Evolutionary conservation across 345 rosid genomes (phyloP).

Genomic region (Clausena lansium): DNA sequence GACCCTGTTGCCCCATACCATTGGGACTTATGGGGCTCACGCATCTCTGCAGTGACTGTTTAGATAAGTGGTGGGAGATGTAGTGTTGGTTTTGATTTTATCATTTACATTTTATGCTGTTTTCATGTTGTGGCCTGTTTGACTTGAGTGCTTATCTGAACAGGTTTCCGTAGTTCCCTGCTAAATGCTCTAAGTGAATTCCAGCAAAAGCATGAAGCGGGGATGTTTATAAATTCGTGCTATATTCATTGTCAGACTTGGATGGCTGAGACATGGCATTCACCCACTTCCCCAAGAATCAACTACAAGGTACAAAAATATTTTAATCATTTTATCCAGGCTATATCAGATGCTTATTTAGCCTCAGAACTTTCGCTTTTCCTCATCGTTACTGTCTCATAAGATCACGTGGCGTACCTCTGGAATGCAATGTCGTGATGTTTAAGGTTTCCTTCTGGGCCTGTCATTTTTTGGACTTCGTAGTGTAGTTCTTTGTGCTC

Average conservation of each 20-base stretch:
- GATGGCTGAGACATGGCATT: conserved; percentile 68
- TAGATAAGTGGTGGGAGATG: background rate
- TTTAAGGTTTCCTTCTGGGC: too few species aligned
- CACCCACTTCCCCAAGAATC: conserved; percentile 61
- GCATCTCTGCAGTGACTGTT: background rate
- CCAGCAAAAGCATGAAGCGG: conserved; percentile 46
- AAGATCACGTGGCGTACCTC: background rate
- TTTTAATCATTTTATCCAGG: background rate
- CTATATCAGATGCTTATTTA: background rate
- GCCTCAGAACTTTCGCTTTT: background rate
- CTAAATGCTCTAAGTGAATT: conserved; percentile 46
- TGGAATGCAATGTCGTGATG: background rate
- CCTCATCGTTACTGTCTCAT: background rate
- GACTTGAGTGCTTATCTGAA: conserved; percentile 4
- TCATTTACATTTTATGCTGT: background rate
- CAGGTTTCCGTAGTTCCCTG: conserved; percentile 72
- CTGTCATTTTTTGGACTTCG: background rate
- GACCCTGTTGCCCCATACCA: background rate
- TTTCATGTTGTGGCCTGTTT: conserved; percentile 2
- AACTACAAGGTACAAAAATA: conserved; percentile 48
- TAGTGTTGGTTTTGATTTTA: background rate
- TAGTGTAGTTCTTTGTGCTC: background rate
- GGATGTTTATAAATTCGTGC: conserved; percentile 84
- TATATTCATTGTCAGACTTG: conserved; percentile 76
- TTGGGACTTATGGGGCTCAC: background rate